Conservation (phyloP, 257 asterid genomes). For the Perilla frutescens region DNA sequence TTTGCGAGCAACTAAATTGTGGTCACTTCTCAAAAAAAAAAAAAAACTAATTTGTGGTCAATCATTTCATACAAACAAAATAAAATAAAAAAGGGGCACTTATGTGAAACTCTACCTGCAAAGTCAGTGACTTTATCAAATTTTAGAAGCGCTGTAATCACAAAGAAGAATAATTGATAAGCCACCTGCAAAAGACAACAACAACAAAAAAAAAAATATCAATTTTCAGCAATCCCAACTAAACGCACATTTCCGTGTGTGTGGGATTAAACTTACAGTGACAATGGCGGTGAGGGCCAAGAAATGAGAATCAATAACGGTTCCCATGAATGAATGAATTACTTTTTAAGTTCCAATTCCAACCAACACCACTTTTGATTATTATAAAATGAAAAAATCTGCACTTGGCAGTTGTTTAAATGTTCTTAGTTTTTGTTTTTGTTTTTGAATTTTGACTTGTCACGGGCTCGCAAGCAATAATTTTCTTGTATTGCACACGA, state of each 20-base stretch:
- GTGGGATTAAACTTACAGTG: constrained; percentile 54
- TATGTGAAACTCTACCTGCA: constrained; percentile 58
- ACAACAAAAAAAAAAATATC: constrained; percentile 29
- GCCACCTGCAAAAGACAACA: constrained; percentile 68
- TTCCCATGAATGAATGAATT: constrained; percentile 53
- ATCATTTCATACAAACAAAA: constrained; percentile 15
- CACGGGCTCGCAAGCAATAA: background rate
- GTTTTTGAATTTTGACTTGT: background rate
- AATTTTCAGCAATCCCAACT: constrained; percentile 20
- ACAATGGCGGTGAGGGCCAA: constrained; percentile 93
- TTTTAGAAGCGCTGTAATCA: constrained; percentile 83
- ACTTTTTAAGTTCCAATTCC: background rate
- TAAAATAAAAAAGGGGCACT: background rate
- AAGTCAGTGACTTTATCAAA: constrained; percentile 97
- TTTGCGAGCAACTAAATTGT: background rate
- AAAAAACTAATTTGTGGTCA: constrained; percentile 11
- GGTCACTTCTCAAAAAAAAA: no score
- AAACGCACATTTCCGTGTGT: background rate
- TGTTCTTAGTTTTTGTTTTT: background rate
- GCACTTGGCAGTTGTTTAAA: background rate
- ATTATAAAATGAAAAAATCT: background rate
- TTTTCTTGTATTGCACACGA: no score
- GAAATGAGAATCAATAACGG: constrained; percentile 82
- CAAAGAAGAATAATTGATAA: constrained; percentile 80
- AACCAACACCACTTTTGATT: background rate